phyloP scores from a whole-genome alignment of 805 yeast species.

The Metschnikowia noctiluminum region DNA sequence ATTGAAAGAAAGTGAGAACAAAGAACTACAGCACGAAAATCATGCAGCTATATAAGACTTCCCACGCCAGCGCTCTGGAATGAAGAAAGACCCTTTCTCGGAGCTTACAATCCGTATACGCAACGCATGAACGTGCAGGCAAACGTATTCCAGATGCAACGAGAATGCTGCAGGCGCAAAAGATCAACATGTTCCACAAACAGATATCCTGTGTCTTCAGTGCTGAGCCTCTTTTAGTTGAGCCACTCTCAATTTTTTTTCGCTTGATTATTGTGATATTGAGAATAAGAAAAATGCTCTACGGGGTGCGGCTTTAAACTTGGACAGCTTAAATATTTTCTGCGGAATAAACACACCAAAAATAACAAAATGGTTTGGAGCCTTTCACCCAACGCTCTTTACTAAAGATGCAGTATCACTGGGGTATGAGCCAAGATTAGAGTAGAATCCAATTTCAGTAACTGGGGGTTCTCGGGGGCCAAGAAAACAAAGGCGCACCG shows the following conservation, averaged over 20 bases:
- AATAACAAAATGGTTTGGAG: conserved; percentile 1
- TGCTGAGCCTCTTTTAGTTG: no score
- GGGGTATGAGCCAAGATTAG: neutral
- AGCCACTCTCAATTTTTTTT: no score
- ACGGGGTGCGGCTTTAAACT: no score
- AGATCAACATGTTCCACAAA: neutral
- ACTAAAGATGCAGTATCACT: conserved; percentile 8
- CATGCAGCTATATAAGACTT: conserved; percentile 7
- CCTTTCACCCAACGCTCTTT: neutral
- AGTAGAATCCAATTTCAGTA: conserved; percentile 8
- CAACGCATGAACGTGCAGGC: conserved; percentile 8
- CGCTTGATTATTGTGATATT: no score
- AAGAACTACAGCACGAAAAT: conserved; percentile 1
- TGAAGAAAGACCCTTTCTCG: conserved; percentile 1
- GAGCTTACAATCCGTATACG: conserved; percentile 7
- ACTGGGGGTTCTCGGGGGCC: conserved; percentile 7
- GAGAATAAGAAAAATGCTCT: no score
- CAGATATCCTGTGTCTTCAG: neutral
- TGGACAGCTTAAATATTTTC: no score
- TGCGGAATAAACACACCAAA: no score
- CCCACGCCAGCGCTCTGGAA: conserved; percentile 5
- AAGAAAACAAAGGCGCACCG: conserved; percentile 5
- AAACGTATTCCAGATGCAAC: conserved; percentile 11
- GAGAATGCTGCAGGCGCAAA: conserved; percentile 3
- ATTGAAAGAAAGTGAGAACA: neutral